Evolutionary conservation across 805 yeast species (phyloP).

Genomic region (Ogataea ramenticola): DNA sequence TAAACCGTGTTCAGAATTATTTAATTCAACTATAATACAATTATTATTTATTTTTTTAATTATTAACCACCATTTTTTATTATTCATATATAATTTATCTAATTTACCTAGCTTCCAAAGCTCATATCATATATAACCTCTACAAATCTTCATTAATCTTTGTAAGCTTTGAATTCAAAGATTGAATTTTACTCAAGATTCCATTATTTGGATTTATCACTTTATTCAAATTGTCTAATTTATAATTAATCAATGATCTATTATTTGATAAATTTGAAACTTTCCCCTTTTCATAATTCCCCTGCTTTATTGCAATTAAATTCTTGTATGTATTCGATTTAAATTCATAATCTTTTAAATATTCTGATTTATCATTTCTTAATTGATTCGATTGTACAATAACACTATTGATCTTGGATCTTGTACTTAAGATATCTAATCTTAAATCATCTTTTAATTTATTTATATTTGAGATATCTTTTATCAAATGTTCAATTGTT

Average conservation of each 20-base stretch:
- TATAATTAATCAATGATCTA: conserved; percentile 7
- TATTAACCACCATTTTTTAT: not conserved
- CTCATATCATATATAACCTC: not conserved
- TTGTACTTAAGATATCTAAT: conserved; percentile 18
- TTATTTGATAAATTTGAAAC: too few relatives aligned
- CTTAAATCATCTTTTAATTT: conserved; percentile 24
- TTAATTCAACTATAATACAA: too few relatives aligned
- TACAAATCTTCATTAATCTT: too few relatives aligned
- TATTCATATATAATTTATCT: not conserved
- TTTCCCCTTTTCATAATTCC: too few relatives aligned
- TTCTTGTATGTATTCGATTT: conserved; percentile 11
- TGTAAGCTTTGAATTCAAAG: conserved; percentile 13
- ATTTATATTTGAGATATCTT: conserved; percentile 22
- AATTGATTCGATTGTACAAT: conserved; percentile 12
- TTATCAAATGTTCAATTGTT: conserved; percentile 25
- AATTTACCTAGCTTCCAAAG: not conserved
- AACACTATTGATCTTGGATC: conserved; percentile 19
- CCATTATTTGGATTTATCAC: conserved; percentile 19
- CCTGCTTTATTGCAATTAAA: conserved; percentile 6
- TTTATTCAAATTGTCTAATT: conserved; percentile 12
- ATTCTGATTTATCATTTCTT: conserved; percentile 10
- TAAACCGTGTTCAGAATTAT: too few relatives aligned
- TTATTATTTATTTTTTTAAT: not conserved
- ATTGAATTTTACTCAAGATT: conserved; percentile 19
- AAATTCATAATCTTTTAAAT: conserved; percentile 9